Percentiles rank a stretch among this genome's conserved stretches.
phyloP scores from a whole-genome alignment of 2,329 filamentous ascomycete genomes.

The Aureobasidium sp. region DNA sequence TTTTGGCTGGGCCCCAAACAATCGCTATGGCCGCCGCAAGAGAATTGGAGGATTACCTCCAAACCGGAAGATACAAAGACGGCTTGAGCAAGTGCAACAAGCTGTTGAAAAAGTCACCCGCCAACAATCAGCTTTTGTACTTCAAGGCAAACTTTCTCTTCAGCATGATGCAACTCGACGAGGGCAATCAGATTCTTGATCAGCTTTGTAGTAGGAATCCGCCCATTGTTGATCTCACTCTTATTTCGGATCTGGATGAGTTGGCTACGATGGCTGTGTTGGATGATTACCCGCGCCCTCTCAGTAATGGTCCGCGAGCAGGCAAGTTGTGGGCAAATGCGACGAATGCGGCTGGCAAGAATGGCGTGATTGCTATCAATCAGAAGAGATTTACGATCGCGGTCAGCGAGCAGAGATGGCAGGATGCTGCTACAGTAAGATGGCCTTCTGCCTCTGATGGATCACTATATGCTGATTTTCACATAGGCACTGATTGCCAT shows the following conservation, averaged over 20 bases:
- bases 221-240: slow-evolving; percentile 19
- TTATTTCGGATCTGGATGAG: slow-evolving; percentile 22
- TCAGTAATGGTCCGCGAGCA: slow-evolving; percentile 24
- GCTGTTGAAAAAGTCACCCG: slow-evolving; percentile 25
- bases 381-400: slow-evolving; percentile 26
- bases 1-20: neutral
- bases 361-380: slow-evolving; percentile 18
- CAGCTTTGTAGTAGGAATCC: slow-evolving; percentile 22
- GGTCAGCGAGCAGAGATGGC: slow-evolving; percentile 25
- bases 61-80: slow-evolving; percentile 23
- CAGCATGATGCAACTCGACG: slow-evolving; percentile 19
- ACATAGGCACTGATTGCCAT: slow-evolving; percentile 28
- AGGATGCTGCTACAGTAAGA: slow-evolving; percentile 25
- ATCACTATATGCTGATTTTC: neutral
- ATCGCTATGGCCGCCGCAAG: neutral
- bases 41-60: slow-evolving; percentile 11
- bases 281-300: slow-evolving; percentile 23
- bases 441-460: too few species aligned
- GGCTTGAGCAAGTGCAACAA: slow-evolving; percentile 29
- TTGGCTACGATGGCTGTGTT: slow-evolving; percentile 21
- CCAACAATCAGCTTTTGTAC: slow-evolving; percentile 25
- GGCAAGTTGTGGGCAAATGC: slow-evolving; percentile 29
- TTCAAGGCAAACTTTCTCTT: slow-evolving; percentile 28
- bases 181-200: slow-evolving; percentile 17
- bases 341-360: slow-evolving; percentile 20